Evolutionary conservation across 495 filamentous ascomycete genomes (phyloP).

Genomic region (Daldinia decipiens): DNA sequence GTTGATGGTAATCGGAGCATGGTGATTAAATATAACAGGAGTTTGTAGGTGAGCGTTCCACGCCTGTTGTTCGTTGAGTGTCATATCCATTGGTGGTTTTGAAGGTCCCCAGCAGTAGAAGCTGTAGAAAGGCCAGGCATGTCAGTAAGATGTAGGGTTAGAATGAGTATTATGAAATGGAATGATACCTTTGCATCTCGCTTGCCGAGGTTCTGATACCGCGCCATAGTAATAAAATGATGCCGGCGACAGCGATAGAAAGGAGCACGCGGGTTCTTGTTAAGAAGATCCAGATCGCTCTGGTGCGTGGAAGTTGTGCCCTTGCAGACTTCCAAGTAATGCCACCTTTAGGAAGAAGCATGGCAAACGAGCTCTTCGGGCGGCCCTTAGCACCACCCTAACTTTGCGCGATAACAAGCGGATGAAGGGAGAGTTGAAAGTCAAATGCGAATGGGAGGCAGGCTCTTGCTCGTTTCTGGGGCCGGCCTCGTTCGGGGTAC

Average conservation of each 20-base stretch:
- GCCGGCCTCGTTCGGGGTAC: conserved; percentile 23
- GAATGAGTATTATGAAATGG: conserved; percentile 20
- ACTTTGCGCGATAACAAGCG: conserved; percentile 30
- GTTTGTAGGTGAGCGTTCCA: conserved; percentile 92
- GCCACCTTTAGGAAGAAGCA: conserved; percentile 85
- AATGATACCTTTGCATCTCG: conserved; percentile 86
- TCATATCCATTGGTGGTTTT: conserved; percentile 94
- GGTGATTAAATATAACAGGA: conserved; percentile 95
- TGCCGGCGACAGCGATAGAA: conserved; percentile 73
- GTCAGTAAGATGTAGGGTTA: conserved; percentile 38
- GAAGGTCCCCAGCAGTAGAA: conserved; percentile 97
- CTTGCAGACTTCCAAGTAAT: conserved; percentile 92
- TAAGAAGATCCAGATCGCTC: conserved; percentile 79
- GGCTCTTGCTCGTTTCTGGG: conserved; percentile 26
- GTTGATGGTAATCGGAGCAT: conserved; percentile 86
- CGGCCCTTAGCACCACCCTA: conserved; percentile 53
- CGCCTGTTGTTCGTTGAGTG: conserved; percentile 83
- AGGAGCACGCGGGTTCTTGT: conserved; percentile 83
- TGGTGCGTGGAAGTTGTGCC: conserved; percentile 81
- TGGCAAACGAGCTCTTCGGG: conserved; percentile 48
- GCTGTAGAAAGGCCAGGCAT: conserved; percentile 57
- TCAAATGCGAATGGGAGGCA: conserved; percentile 19
- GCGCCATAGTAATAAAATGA: conserved; percentile 89
- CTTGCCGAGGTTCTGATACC: conserved; percentile 81
- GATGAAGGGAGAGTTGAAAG: conserved; percentile 7